phyloP scores from a whole-genome alignment of 257 asterid genomes.

The Lycium barbarum region DNA sequence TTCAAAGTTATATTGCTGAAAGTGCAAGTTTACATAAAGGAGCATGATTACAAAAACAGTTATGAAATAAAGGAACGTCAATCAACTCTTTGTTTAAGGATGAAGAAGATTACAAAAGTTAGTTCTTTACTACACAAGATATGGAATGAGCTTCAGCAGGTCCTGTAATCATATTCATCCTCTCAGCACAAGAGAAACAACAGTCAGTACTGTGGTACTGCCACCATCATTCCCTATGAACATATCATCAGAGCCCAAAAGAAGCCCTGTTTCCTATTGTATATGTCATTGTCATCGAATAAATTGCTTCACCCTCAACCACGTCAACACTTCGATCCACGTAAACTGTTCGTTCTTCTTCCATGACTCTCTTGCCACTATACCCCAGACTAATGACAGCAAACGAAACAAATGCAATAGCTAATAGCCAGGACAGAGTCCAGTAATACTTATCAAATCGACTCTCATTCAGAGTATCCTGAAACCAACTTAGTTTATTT shows the following conservation, averaged over 20 bases:
- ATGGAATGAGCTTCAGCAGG: not conserved
- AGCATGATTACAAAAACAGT: not conserved
- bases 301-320: not conserved
- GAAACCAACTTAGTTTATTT: constrained; percentile 40
- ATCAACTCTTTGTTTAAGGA: not conserved
- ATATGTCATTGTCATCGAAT: not conserved
- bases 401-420: constrained; percentile 31
- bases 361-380: not conserved
- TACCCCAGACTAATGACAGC: constrained; percentile 30
- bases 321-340: not conserved
- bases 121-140: not conserved
- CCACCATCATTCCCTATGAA: not conserved
- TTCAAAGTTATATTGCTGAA: not conserved
- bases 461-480: constrained; percentile 36
- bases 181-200: too few species aligned
- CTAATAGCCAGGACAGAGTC: constrained; percentile 35
- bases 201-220: not conserved
- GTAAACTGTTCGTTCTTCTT: not conserved
- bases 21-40: not conserved
- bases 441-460: constrained; percentile 45
- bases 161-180: not conserved
- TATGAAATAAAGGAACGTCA: not conserved
- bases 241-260: not conserved
- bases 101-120: not conserved
- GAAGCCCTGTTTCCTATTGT: not conserved